Evolutionary conservation across 257 asterid species (phyloP).

Genomic region (Rhazya stricta): DNA sequence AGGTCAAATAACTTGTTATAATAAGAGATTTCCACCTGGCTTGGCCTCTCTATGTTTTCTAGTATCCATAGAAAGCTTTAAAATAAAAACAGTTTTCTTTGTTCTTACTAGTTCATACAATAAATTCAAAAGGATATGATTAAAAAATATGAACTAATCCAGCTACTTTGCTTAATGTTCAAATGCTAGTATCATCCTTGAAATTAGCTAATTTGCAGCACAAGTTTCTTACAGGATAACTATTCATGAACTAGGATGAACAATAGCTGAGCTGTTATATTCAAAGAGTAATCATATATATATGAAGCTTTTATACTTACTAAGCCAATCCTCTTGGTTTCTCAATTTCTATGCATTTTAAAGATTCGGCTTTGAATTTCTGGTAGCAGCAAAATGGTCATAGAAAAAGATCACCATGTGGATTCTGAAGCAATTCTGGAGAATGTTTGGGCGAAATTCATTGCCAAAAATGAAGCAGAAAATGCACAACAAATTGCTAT

Average conservation of each 20-base stretch:
- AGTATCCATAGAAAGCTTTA: not conserved
- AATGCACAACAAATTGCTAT: not conserved
- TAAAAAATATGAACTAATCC: slow-evolving; percentile 14
- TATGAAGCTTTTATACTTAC: not conserved
- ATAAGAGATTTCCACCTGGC: no score
- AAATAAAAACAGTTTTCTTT: not conserved
- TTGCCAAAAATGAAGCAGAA: slow-evolving; percentile 26
- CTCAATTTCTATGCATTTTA: not conserved
- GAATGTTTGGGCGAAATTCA: slow-evolving; percentile 62
- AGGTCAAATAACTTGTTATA: not conserved
- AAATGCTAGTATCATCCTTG: slow-evolving; percentile 47
- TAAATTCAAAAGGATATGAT: not conserved
- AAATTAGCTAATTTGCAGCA: slow-evolving; percentile 38
- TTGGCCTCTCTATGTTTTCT: no score
- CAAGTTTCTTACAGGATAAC: slow-evolving; percentile 38
- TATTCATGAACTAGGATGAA: slow-evolving; percentile 25
- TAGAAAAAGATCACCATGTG: slow-evolving; percentile 12
- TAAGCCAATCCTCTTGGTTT: not conserved
- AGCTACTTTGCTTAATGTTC: slow-evolving; percentile 23
- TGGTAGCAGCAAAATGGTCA: slow-evolving; percentile 12
- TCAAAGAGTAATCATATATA: not conserved
- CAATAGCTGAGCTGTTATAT: not conserved
- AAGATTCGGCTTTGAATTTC: not conserved
- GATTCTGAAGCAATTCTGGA: slow-evolving; percentile 47
- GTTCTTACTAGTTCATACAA: not conserved